A percentile compares a stretch with the other conserved stretches of the same genome.
These are phyloP conservation scores for Lachnellula hyalina DNA, from an alignment of 2,329 filamentous ascomycete genomes.

Conservation along the genomic window DNA sequence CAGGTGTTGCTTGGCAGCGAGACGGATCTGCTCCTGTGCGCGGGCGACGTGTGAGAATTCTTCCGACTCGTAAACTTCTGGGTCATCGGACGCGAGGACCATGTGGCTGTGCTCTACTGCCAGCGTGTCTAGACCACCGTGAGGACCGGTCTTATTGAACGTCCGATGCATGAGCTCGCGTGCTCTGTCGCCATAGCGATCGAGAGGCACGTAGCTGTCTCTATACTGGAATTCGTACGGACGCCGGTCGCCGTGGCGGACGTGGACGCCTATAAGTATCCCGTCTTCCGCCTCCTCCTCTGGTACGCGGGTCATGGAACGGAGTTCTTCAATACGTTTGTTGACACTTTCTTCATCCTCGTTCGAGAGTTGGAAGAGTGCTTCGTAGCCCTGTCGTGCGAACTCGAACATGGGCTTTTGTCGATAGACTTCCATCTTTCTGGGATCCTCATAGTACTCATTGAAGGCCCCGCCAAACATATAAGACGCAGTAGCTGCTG, in stretches of 20 bases:
- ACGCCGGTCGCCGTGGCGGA: conserved; percentile 74
- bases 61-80: conserved; percentile 61
- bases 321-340: conserved; percentile 52
- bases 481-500: conserved; percentile 59
- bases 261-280: conserved; percentile 64
- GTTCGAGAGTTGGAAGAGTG: conserved; percentile 63
- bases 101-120: conserved; percentile 42
- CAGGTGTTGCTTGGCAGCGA: conserved; percentile 59
- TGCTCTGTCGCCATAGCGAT: conserved; percentile 59
- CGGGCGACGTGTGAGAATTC: conserved; percentile 55
- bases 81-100: conserved; percentile 76
- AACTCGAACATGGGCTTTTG: conserved; percentile 62
- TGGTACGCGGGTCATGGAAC: conserved; percentile 38
- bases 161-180: conserved; percentile 47
- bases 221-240: conserved; percentile 73
- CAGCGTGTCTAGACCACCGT: conserved; percentile 33
- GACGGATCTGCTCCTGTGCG: conserved; percentile 71
- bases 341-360: conserved; percentile 63
- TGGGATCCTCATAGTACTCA: conserved; percentile 44
- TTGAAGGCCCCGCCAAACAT: conserved; percentile 58
- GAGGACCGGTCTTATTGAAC: conserved; percentile 36
- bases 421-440: conserved; percentile 44
- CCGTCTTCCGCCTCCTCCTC: conserved; percentile 41
- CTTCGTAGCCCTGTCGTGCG: conserved; percentile 64
- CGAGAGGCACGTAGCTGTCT: conserved; percentile 71